Evolutionary conservation across 805 yeast species (phyloP), one percentile per base, ranked within the genome.

Genomic region (Lipomyces mesembrius): DNA sequence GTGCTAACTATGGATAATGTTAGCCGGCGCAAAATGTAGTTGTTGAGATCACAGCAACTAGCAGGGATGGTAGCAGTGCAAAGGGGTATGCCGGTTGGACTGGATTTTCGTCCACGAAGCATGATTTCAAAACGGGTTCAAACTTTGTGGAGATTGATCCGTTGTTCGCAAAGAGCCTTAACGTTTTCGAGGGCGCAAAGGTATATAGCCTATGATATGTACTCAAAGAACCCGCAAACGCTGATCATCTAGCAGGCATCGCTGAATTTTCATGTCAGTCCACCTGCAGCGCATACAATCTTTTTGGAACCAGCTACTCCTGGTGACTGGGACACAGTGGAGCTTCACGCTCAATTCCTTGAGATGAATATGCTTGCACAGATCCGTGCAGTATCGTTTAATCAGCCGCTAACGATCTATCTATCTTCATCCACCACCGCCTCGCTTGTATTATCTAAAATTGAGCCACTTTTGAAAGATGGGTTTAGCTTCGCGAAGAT

Each of bases 251-350:
- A 8, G 3, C 12, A 69, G 25, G 74, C 85, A 2, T 76, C 79
- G 1, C 67, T 89, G 52, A 80, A 78, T 49, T 74, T 88, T 61
- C 82, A 84, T 63, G 79, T 85, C 14, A 80, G 84, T 51, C 76
- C 81, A 0, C 85, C 83, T n/a, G 82, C 78, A 53, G 86, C 92
- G 0, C 79, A 82, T 5, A 85, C 87, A 2, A 87, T 93, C 2
- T 87, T 85, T 73, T 82, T 94, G 56, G 97, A 91, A 73, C 98
- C 98, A 0, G 78, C 84, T 22, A 83, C 91, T 0, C 77, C 87
- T 1, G 83, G 88, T 4, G 99, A 94, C 75, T 94, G 98, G 98
- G 98, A 93, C 71, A 79, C 91, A 34, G 90, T 92, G 2, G 97
- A 93, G 74, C 77, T 89, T 2, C 90, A 94, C 76, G 94, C 97